phyloP scores from a whole-genome alignment of 352 stramenopile species.

The Achlya hypogyna region DNA sequence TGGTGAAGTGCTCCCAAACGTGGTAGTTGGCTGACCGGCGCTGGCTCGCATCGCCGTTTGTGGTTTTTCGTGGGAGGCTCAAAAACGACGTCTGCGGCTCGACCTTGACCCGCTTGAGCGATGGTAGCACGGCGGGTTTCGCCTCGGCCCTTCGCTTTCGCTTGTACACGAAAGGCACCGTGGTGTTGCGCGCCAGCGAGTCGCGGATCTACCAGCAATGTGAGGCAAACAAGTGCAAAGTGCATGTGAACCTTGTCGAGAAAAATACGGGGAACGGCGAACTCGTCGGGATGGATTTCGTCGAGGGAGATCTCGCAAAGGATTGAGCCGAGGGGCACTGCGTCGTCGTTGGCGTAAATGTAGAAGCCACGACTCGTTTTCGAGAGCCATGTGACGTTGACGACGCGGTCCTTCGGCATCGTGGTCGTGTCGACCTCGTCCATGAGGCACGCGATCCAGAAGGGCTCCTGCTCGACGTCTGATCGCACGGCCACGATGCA shows the following conservation, averaged over 20 bases:
- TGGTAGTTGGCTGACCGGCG: background rate
- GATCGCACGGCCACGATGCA: background rate
- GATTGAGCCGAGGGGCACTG: background rate
- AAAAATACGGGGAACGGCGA: background rate
- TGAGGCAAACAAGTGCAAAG: too few species aligned
- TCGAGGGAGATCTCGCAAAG: background rate
- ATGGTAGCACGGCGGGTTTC: background rate
- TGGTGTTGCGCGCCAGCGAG: background rate
- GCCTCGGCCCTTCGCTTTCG: background rate
- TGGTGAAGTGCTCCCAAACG: slow-evolving; percentile 11
- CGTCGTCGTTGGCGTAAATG: slow-evolving; percentile 12
- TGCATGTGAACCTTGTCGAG: slow-evolving; percentile 1
- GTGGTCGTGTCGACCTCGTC: background rate
- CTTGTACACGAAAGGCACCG: background rate
- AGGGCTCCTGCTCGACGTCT: slow-evolving; percentile 2
- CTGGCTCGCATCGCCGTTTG: background rate
- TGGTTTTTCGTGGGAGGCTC: background rate
- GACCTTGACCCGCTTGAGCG: background rate
- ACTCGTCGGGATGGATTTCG: slow-evolving; percentile 1
- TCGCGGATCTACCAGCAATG: slow-evolving; percentile 1
- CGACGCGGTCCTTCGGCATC: background rate
- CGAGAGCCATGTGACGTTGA: slow-evolving; percentile 8
- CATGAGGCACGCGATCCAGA: slow-evolving; percentile 4
- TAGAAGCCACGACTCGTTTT: background rate
- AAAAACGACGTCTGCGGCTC: slow-evolving; percentile 5